Percentiles rank a stretch among this genome's conserved stretches.
These are phyloP conservation scores for Solanum chmielewskii DNA, from an alignment of 257 asterid species.

Conservation along the genomic window DNA sequence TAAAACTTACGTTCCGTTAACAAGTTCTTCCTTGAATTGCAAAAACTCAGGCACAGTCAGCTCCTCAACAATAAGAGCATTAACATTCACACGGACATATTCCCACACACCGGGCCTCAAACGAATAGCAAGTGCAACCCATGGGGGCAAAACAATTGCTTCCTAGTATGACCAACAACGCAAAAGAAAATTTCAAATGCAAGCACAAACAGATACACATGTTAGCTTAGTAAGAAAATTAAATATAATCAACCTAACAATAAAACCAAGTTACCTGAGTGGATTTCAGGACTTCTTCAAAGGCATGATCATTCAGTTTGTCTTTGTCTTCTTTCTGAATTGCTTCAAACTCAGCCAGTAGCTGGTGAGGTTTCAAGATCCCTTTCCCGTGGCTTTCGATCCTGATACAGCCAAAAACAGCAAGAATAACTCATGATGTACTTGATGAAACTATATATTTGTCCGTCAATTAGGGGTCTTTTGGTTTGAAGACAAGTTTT, in stretches of 20 bases:
- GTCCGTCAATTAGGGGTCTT: not conserved
- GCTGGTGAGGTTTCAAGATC: constrained; percentile 77
- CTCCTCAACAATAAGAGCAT: constrained; percentile 62
- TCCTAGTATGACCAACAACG: constrained; percentile 28
- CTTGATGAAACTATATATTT: not conserved
- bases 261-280: constrained; percentile 40
- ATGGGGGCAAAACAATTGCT: constrained; percentile 79
- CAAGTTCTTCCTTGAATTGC: constrained; percentile 86
- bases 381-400: constrained; percentile 82
- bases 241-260: not conserved
- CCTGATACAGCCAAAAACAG: constrained; percentile 17
- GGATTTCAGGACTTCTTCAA: constrained; percentile 58
- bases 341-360: constrained; percentile 69
- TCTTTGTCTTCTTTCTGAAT: constrained; percentile 33
- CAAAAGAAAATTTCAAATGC: not conserved
- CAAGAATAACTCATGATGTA: not conserved
- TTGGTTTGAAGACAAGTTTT: no score
- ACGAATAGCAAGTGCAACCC: constrained; percentile 97
- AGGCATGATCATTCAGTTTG: constrained; percentile 58
- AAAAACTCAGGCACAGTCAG: constrained; percentile 72
- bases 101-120: constrained; percentile 96
- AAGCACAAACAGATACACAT: not conserved
- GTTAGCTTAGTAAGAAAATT: not conserved
- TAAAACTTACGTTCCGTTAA: constrained; percentile 53
- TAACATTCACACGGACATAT: constrained; percentile 61